Evolutionary conservation across 768 basidiomycete genomes (phyloP), one percentile per base, ranked within the genome.

Genomic region (Sistotremastrum niveocremeum): DNA sequence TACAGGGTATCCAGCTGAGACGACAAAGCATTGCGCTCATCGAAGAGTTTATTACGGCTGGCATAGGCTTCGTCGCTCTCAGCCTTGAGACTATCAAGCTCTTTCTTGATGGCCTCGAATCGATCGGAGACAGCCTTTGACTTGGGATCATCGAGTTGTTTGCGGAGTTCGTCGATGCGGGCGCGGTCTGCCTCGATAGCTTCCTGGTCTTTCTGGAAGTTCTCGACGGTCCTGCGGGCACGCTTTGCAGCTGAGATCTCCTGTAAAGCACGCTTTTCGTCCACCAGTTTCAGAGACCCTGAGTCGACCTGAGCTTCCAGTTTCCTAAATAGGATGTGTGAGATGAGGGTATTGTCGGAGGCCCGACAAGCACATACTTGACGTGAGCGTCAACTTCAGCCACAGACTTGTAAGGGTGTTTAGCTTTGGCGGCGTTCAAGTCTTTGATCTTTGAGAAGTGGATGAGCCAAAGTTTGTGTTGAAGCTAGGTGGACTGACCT

Each of bases 251-350:
- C 71, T 50, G 72, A 76, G 50, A 99, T 94, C 55, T 98, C 94
- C 52, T 77, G 74, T n/a, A 99, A 72, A 4, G 91, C 86, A 44
- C 89, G 81, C 66, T 95, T 97, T 65, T 99, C 95, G 47, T 95
- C 93, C 30, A 81, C 90, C 48, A 98, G 72, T 60, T 88, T 95
- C 73, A 99, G 72, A 48, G 56, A 77, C 29, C 94, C 94, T 4
- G 87, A 87, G 59, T 98, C 94, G 45, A 99, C 81, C 60, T 90
- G 85, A 57, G 77, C 82, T 42, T 98, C 87, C 49, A 95, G 69
- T 50, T 80, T 70, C 55, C 89, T 93, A 56, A 37, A 48, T 34
- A 44, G 11, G 12, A 37, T 32, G n/a, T 30, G 41, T 34, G 39
- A 30, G 4, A 6, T 7, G 51, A 36, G 47, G 37, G 37, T 41